These are phyloP conservation scores for Syncephalis plumigaleata DNA, from an alignment of 371 early-diverging fungal genomes.

Conservation along the genomic window DNA sequence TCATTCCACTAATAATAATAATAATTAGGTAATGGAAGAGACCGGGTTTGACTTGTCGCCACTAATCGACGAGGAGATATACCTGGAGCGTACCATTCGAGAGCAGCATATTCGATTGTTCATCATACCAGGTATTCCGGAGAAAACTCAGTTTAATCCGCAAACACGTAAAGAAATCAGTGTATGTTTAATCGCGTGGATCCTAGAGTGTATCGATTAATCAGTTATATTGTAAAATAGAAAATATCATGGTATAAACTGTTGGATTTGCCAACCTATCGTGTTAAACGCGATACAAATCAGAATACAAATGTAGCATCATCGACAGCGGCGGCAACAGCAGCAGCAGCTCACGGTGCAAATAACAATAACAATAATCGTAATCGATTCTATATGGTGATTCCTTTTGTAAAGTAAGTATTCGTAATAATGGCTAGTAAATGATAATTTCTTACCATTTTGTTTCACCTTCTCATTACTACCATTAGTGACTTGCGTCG, in stretches of 20 bases:
- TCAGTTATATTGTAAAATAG: constrained; percentile 4
- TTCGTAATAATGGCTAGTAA: background rate
- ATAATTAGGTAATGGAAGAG: constrained; percentile 76
- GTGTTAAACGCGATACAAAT: constrained; percentile 14
- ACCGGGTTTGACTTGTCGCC: constrained; percentile 86
- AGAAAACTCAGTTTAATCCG: constrained; percentile 67
- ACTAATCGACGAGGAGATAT: constrained; percentile 53
- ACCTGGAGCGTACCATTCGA: constrained; percentile 59
- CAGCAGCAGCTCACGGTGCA: constrained; percentile 1
- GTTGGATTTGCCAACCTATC: constrained; percentile 16
- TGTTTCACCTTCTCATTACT: too few species aligned
- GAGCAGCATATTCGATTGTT: constrained; percentile 87
- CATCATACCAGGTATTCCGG: constrained; percentile 78
- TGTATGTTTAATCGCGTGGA: constrained; percentile 14
- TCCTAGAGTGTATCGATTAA: background rate
- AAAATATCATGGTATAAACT: constrained; percentile 22
- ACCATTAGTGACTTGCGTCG: too few species aligned
- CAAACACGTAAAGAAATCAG: constrained; percentile 94
- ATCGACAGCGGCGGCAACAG: constrained; percentile 12
- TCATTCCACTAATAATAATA: too few species aligned
- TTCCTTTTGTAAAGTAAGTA: constrained; percentile 41
- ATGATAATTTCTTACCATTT: too few species aligned
- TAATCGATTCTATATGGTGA: constrained; percentile 41
- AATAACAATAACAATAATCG: background rate
- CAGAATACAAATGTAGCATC: constrained; percentile 13